These are phyloP conservation scores for Aurifilum marmelostoma DNA, from an alignment of 2,329 filamentous ascomycete genomes.

Conservation along the genomic window DNA sequence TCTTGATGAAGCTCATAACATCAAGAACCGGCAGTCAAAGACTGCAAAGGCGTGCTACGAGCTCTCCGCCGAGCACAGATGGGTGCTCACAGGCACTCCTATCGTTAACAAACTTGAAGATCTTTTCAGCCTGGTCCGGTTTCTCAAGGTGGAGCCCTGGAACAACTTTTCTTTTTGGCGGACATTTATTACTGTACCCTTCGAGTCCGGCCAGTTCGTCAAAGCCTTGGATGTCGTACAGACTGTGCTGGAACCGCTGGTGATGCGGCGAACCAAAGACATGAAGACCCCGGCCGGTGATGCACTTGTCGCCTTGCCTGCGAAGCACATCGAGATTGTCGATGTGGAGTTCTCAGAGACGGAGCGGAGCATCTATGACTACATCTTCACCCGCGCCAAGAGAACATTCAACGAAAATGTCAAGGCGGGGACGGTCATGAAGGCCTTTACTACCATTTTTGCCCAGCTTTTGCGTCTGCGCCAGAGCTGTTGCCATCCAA, in stretches of 20 bases:
- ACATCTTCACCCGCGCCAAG: slow-evolving; percentile 83
- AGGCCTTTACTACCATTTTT: slow-evolving; percentile 96
- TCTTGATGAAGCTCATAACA: slow-evolving; percentile 91
- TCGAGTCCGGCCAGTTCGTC: slow-evolving; percentile 93
- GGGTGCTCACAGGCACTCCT: slow-evolving; percentile 92
- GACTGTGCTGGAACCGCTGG: slow-evolving; percentile 93
- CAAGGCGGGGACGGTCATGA: slow-evolving; percentile 89
- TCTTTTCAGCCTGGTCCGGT: slow-evolving; percentile 88
- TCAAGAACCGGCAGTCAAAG: slow-evolving; percentile 89
- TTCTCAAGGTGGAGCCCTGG: slow-evolving; percentile 95
- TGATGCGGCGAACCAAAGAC: slow-evolving; percentile 92
- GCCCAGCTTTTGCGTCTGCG: slow-evolving; percentile 91
- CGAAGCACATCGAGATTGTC: slow-evolving; percentile 81
- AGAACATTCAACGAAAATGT: slow-evolving; percentile 83
- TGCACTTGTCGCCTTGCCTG: slow-evolving; percentile 77
- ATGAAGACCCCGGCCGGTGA: slow-evolving; percentile 91
- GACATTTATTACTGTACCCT: slow-evolving; percentile 96
- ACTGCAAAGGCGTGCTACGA: slow-evolving; percentile 95
- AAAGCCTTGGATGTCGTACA: slow-evolving; percentile 95
- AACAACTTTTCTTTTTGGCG: slow-evolving; percentile 99
- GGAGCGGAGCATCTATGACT: slow-evolving; percentile 90
- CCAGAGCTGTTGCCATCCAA: slow-evolving; percentile 91
- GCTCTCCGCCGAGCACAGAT: slow-evolving; percentile 80
- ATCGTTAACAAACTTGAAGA: slow-evolving; percentile 97
- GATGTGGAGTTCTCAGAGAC: slow-evolving; percentile 82